Base-by-base conservation (phyloP, 78 protist species). In the Guillardia theta region DNA sequence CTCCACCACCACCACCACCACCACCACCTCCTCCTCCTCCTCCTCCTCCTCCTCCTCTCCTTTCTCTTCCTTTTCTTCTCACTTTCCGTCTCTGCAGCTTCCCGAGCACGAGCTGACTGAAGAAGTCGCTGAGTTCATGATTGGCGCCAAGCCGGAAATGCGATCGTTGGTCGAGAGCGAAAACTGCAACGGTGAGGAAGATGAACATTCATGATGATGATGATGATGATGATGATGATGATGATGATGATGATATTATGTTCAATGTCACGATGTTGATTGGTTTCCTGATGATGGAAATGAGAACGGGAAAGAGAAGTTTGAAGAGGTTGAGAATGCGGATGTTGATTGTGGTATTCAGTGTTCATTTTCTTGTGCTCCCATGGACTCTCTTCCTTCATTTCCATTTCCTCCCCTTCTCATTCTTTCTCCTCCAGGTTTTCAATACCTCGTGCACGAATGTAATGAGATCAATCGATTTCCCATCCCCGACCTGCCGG, bases 401-500 rank as follows among this genome's bases (percentile, higher is more conserved):
- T n/a, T n/a, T n/a, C n/a, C n/a, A n/a, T n/a, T n/a, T n/a, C n/a
- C n/a, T n/a, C n/a, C n/a, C n/a, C n/a, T n/a, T n/a, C n/a, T n/a
- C n/a, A n/a, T n/a, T n/a, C n/a, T n/a, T n/a, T n/a, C n/a, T n/a
- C n/a, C n/a, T n/a, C n/a, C n/a, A n/a, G n/a, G n/a, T n/a, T n/a
- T n/a, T n/a, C 33, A 53, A 18, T 53, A 53, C 62, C 18, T 53
- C 62, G 62, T 53, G 62, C 12, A 53, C 18, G 62, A 53, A 18
- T 12, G 33, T 12, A 12, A 12, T 53, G 62, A 53, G 18, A 24
- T 70, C 41, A 15, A 24, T 12, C 83, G 83, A 15, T 70, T 70
- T 18, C 83, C 83, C 4, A 70, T 70, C 83, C 83, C 83, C 10
- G 83, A 70, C 27, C 83, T 70, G 36, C 83, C 83, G n/a, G 83